Evolutionary conservation across 768 basidiomycete genomes (phyloP).

Genomic region (Macrolepiota fuliginosa): DNA sequence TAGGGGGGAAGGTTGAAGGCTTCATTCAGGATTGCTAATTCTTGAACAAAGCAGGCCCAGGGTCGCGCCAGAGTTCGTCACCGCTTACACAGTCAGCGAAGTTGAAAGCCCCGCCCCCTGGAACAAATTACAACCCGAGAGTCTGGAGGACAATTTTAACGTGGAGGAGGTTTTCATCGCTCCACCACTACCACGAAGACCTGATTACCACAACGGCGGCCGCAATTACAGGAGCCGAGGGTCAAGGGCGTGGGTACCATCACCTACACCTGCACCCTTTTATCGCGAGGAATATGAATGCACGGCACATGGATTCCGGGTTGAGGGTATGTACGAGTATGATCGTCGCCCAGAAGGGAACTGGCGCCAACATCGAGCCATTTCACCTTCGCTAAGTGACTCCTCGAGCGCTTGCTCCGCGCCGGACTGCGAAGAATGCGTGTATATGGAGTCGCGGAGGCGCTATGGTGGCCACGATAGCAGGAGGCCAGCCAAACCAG

Average conservation of each 20-base stretch:
- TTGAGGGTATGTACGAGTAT: background rate
- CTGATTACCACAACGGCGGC: constrained; percentile 1
- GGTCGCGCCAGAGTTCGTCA: background rate
- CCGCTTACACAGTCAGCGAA: constrained; percentile 11
- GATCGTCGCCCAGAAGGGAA: background rate
- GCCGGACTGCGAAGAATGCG: constrained; percentile 8
- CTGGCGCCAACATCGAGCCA: background rate
- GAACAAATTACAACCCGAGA: background rate
- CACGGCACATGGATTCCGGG: background rate
- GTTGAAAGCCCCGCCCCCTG: constrained; percentile 4
- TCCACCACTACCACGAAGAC: constrained; percentile 7
- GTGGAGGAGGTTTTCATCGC: constrained; percentile 9
- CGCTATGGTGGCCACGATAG: background rate
- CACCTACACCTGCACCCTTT: background rate
- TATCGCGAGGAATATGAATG: background rate
- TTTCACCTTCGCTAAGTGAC: background rate
- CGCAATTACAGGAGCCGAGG: background rate
- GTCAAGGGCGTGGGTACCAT: background rate
- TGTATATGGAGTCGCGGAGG: background rate
- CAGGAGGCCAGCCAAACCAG: background rate
- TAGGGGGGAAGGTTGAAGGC: background rate
- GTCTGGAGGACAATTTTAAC: background rate
- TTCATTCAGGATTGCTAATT: background rate
- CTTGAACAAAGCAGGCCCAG: background rate
- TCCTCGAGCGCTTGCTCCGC: constrained; percentile 5